These are phyloP conservation scores for Penicillium longicatenatum DNA, from an alignment of 495 filamentous ascomycete genomes.

Conservation along the genomic window DNA sequence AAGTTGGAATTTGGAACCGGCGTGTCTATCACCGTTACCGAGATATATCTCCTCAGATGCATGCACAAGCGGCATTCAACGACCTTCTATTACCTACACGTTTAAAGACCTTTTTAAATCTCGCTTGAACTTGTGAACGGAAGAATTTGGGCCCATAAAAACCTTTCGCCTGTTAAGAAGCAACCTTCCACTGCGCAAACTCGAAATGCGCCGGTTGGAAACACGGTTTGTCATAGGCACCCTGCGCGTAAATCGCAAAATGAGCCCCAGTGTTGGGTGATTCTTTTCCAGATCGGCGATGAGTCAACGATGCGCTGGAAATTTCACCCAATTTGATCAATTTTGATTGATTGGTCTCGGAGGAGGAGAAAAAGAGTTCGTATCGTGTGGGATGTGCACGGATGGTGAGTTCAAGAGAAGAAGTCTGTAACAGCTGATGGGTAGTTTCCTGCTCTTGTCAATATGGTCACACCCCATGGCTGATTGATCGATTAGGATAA, in stretches of 20 bases:
- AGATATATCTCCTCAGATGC: too few species aligned
- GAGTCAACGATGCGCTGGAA: slow-evolving; percentile 9
- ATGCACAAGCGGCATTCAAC: too few species aligned
- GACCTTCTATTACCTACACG: too few species aligned
- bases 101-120: too few species aligned
- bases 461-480: too few species aligned
- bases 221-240: slow-evolving; percentile 9
- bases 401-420: background rate
- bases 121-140: too few species aligned
- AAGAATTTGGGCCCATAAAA: background rate
- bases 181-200: slow-evolving; percentile 4
- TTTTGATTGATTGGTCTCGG: background rate
- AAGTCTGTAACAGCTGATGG: background rate
- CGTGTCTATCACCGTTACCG: background rate
- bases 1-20: too few species aligned
- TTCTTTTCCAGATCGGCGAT: slow-evolving; percentile 5
- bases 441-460: background rate
- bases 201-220: slow-evolving; percentile 8
- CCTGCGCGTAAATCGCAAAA: slow-evolving; percentile 10
- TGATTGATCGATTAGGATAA: too few species aligned
- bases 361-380: slow-evolving; percentile 7
- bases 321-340: slow-evolving; percentile 3
- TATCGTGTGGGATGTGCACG: slow-evolving; percentile 7
- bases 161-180: background rate
- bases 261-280: slow-evolving; percentile 11